Percentiles rank a stretch among this genome's conserved stretches.
Conservation (phyloP, 225 moss, liverwort and hornwort genomes). For the Pseudoscleropodium purum region DNA sequence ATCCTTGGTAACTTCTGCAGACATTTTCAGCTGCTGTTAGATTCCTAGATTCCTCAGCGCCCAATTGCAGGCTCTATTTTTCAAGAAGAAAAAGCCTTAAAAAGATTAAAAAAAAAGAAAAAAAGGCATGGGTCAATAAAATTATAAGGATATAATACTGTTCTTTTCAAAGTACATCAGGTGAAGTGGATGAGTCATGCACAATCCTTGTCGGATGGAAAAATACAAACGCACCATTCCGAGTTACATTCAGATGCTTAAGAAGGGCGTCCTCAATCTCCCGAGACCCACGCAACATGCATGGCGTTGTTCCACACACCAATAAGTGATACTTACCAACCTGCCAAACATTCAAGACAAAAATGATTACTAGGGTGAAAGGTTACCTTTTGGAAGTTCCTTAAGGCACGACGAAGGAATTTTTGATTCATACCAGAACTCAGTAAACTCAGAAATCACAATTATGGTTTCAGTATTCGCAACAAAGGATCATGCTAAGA, state of each 20-base stretch:
- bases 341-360: slow-evolving; percentile 18
- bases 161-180: neutral
- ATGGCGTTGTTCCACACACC: slow-evolving; percentile 97
- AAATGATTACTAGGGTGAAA: neutral
- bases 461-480: neutral
- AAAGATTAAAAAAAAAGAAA: neutral
- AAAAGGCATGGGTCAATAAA: neutral
- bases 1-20: slow-evolving; percentile 83
- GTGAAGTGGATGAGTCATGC: neutral
- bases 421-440: neutral
- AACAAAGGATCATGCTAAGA: neutral
- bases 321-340: slow-evolving; percentile 88
- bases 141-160: neutral
- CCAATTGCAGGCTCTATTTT: neutral
- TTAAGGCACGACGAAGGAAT: neutral
- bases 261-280: slow-evolving; percentile 81
- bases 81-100: neutral
- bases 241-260: slow-evolving; percentile 66
- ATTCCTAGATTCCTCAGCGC: neutral
- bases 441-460: neutral
- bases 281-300: slow-evolving; percentile 93
- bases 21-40: neutral
- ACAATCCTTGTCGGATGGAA: neutral
- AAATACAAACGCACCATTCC: slow-evolving; percentile 48
- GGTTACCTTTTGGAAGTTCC: neutral